Base-by-base conservation (phyloP, 163 green algal species). In the Scenedesmus sp. region DNA sequence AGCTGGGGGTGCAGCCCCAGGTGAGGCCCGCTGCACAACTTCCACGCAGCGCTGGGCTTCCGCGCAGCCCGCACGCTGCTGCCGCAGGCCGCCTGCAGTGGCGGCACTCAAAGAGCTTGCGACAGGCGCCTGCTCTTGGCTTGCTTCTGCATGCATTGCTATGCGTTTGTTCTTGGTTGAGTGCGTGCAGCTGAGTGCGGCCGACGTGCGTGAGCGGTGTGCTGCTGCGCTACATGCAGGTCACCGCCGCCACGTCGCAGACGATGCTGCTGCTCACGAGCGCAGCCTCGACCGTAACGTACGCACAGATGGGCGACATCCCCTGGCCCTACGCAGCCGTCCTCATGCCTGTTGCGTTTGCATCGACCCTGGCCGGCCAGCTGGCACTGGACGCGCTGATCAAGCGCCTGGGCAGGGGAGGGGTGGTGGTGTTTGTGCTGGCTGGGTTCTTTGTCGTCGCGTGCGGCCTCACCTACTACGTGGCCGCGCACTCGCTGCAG, bases 241-340 rank as follows among this genome's bases (percentile, higher is more conserved):
- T 97, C 26, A 95, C 94, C 1, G 95, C 95, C 2, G 95, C 96
- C 46, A 97, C 95, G 15, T 93, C 90, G 5, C 94, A 95, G 26
- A 96, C 95, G 46, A 96, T 97, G 95, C 94, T 96, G 59, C 81
- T 95, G 30, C 88, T 93, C 40, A 93, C 70, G 2, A 83, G 43
- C 59, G 59, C 78, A n/a, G 79, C 94, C 0, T 95, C 95, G 18
- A 95, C 90, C 10, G 86, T 95, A 1, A 93, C 96, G 0, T 97
- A 95, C 79, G 83, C 96, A 20, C 93, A 89, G 18, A 94, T 97
- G 83, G 94, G 95, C 0, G 88, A 88, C 70, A 91, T 96, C 33
- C 85, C 89, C 40, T 94, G 85, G 84, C 89, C 96, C 87, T 97
- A 96, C 51, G 94, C 88, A 30, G 37, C 84, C n/a, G 81, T 92